Percentiles rank a stretch among this genome's conserved stretches.
Conservation (phyloP, 371 early-diverging fungal genomes). For the Rhizopus delemar region DNA sequence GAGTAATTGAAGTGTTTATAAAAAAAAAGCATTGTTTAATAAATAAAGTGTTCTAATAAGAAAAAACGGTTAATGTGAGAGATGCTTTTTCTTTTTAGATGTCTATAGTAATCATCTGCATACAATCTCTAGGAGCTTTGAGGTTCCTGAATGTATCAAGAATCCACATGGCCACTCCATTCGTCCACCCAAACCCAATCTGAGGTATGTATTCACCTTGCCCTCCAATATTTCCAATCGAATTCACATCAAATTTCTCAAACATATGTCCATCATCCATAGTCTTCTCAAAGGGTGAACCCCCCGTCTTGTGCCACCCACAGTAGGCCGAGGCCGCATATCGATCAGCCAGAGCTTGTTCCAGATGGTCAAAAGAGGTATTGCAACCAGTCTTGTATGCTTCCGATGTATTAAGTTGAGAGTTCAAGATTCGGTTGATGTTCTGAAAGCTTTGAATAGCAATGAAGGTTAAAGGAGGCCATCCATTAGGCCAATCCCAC, state of each 20-base stretch:
- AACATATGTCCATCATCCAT: constrained; percentile 67
- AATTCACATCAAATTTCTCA: constrained; percentile 76
- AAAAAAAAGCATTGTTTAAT: too few relatives aligned
- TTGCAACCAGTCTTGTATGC: constrained; percentile 6
- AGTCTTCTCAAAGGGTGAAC: constrained; percentile 40
- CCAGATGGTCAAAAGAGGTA: constrained; percentile 29
- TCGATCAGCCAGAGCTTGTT: constrained; percentile 59
- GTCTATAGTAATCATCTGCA: constrained; percentile 1
- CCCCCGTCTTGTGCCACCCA: constrained; percentile 75
- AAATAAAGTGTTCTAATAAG: too few relatives aligned
- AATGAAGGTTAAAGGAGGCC: constrained; percentile 69
- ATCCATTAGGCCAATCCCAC: constrained; percentile 91
- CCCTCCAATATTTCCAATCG: constrained; percentile 62
- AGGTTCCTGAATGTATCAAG: constrained; percentile 54
- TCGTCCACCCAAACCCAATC: constrained; percentile 94
- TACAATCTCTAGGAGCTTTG: constrained; percentile 41
- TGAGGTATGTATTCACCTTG: constrained; percentile 89
- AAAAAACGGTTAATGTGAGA: too few relatives aligned
- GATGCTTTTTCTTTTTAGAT: background rate
- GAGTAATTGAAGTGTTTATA: too few relatives aligned
- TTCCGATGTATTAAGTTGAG: constrained; percentile 1
- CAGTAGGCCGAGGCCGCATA: constrained; percentile 68
- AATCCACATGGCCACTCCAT: constrained; percentile 78
- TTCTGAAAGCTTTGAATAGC: constrained; percentile 54
- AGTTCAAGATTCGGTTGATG: constrained; percentile 22